Evolutionary conservation across 257 asterid species (phyloP).

Genomic region (Salvia rosmarinus): DNA sequence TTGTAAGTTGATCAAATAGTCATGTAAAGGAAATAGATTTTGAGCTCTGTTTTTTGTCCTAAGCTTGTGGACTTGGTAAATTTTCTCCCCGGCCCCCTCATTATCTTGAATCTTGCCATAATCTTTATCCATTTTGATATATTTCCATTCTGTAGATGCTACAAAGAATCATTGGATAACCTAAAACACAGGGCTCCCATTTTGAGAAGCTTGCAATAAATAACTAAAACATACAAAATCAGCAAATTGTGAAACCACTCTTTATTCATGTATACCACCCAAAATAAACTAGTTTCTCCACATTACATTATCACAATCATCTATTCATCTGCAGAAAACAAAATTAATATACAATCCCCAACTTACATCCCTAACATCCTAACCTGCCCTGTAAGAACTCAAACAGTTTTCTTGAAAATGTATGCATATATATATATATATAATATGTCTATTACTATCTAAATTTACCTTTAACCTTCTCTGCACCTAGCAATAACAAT

Average conservation of each 20-base stretch:
- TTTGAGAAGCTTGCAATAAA: not conserved
- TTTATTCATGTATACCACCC: constrained; percentile 66
- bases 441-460: constrained; percentile 15
- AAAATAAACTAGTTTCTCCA: constrained; percentile 44
- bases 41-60: constrained; percentile 26
- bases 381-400: constrained; percentile 55
- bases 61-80: constrained; percentile 26
- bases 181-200: not conserved
- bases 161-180: not conserved
- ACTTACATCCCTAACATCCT: constrained; percentile 56
- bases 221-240: not conserved
- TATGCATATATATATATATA: constrained; percentile 39
- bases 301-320: constrained; percentile 59
- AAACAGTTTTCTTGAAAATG: constrained; percentile 56
- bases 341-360: constrained; percentile 91
- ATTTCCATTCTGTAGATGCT: not conserved
- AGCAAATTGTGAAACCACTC: constrained; percentile 32
- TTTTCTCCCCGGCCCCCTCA: not conserved
- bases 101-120: constrained; percentile 22
- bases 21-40: not conserved
- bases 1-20: constrained; percentile 23
- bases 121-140: constrained; percentile 27
- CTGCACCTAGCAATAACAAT: constrained; percentile 52
- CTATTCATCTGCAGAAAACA: constrained; percentile 69
- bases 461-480: constrained; percentile 38